phyloP scores from a whole-genome alignment of 805 yeast species.

The Pichia eremophila region DNA sequence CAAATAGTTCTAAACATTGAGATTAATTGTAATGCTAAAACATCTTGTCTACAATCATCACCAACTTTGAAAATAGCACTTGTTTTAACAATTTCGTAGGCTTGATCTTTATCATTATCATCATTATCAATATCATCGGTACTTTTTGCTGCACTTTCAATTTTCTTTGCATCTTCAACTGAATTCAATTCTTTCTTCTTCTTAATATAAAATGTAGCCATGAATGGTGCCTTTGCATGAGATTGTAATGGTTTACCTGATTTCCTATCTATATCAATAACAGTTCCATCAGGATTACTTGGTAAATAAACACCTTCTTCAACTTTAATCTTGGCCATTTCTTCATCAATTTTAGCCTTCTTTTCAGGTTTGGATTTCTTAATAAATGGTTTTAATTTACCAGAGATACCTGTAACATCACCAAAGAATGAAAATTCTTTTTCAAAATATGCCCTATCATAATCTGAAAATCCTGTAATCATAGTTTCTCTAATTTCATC shows the following conservation, averaged over 20 bases:
- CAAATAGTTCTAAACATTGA: conserved; percentile 88
- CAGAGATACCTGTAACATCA: conserved; percentile 89
- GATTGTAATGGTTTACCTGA: conserved; percentile 94
- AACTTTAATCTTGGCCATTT: conserved; percentile 70
- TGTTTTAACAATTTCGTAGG: conserved; percentile 34
- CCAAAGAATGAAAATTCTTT: conserved; percentile 83
- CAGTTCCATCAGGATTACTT: conserved; percentile 92
- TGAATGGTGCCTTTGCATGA: conserved; percentile 97
- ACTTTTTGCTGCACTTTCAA: background rate
- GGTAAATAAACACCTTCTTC: conserved; percentile 86
- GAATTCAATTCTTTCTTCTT: conserved; percentile 22
- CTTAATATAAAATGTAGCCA: conserved; percentile 88
- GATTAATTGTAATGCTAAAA: conserved; percentile 83
- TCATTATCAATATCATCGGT: conserved; percentile 25
- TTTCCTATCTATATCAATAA: conserved; percentile 81
- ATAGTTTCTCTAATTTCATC: conserved; percentile 64
- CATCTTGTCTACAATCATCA: conserved; percentile 97
- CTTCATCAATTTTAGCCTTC: conserved; percentile 92
- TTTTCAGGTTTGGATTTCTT: conserved; percentile 93
- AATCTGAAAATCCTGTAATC: conserved; percentile 48
- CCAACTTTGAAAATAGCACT: conserved; percentile 98
- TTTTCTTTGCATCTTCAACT: background rate
- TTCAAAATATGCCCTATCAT: conserved; percentile 61
- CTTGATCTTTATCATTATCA: conserved; percentile 26
- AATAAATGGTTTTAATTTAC: conserved; percentile 88